Evolutionary conservation across 1,284 basidiomycete genomes (phyloP).

Genomic region (Sporisorium exsertum): DNA sequence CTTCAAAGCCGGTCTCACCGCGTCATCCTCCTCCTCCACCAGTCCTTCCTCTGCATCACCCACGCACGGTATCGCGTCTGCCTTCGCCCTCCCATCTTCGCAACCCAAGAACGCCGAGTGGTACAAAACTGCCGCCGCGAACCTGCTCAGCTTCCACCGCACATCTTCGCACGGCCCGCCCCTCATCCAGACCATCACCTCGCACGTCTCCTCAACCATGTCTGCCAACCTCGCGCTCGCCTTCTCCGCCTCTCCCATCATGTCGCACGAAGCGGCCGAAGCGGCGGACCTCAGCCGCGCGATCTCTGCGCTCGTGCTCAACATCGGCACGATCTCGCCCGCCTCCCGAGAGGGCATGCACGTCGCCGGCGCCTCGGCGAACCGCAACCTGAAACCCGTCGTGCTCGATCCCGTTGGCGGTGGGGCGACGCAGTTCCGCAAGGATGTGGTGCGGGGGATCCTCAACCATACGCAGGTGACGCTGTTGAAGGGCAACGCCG

Average conservation of each 20-base stretch:
- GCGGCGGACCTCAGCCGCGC: constrained; percentile 82
- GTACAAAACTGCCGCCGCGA: constrained; percentile 28
- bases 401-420: constrained; percentile 95
- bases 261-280: constrained; percentile 77
- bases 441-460: constrained; percentile 76
- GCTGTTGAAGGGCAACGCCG: constrained; percentile 95
- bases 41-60: constrained; percentile 2
- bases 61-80: constrained; percentile 16
- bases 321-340: constrained; percentile 85
- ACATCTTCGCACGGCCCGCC: constrained; percentile 38
- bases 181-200: constrained; percentile 79
- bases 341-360: constrained; percentile 79
- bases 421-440: constrained; percentile 83
- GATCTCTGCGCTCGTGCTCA: constrained; percentile 81
- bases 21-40: too few species aligned
- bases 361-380: constrained; percentile 75
- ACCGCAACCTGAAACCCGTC: constrained; percentile 73
- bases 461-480: constrained; percentile 87
- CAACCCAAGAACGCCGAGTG: constrained; percentile 11
- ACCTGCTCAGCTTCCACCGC: constrained; percentile 41
- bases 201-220: constrained; percentile 88
- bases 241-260: constrained; percentile 89
- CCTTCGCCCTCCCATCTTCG: constrained; percentile 24
- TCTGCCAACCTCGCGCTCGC: constrained; percentile 92
- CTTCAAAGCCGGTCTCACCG: constrained; percentile 62